Evolutionary conservation across 345 rosid species (phyloP), one percentile per base, ranked within the genome.

Genomic region (Garcia nutans): DNA sequence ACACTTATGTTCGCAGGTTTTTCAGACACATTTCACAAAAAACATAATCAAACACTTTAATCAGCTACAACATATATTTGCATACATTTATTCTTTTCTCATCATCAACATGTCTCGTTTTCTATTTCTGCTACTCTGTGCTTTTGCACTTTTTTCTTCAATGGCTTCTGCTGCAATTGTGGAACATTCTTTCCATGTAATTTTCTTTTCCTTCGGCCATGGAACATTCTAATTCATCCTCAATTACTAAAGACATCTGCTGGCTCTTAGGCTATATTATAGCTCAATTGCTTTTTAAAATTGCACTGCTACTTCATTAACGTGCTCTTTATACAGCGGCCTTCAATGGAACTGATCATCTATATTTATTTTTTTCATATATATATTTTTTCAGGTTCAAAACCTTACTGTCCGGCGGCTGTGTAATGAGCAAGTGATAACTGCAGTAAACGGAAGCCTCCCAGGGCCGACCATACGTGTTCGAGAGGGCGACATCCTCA

Each of bases 171-270:
- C 88, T 13, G 90, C 87, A 33, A 82, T 85, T 44, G 93, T 94
- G 20, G 93, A 94, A 64, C 93, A 92, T 79, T 77, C 97, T 13
- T 89, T 94, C 78, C 13, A 84, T 65, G 98, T 91, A 94, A 87
- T 58, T 57, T 68, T 10, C 15, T 28, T 73, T 65, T 8, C 69
- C 44, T 28, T 61, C 1, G 7, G 2, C 56, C n/a, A n/a, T n/a
- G n/a, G n/a, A n/a, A n/a, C n/a, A n/a, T 41, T 56, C 24, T 54
- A 28, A 28, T 28, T 5, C 7, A 4, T 17, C 20, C 20, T 6
- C 16, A 47, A 47, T 47, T 52, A 52, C 2, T 37, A 37, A 6
- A 37, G 41, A 5, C 41, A 37, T 37, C 5, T 37, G 41, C 41
- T 37, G 5, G 41, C 41, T 4, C 41, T 3, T 4, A 37, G 41